Evolutionary conservation across 164 flowering plant genomes (phyloP), one percentile per base, ranked within the genome.

Genomic region (Chimonanthus salicifolius): DNA sequence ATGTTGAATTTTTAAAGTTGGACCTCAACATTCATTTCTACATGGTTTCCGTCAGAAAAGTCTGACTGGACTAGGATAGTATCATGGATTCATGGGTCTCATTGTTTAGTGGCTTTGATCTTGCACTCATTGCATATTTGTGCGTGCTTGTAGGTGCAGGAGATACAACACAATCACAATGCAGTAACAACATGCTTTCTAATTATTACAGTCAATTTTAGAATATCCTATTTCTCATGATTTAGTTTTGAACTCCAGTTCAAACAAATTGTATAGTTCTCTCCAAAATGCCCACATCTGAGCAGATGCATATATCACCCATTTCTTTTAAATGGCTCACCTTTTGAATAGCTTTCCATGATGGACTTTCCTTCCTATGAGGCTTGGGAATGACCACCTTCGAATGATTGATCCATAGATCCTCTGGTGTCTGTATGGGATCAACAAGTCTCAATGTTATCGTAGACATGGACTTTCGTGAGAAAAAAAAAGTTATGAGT

Each of bases 281-380:
- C 33, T 33, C 33, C 33, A 33, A 33, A 33, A 33, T 33, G 33
- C 33, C n/a, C 5, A 66, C 13, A 4, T 10, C 69, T 66, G 2
- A 15, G 11, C 49, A 11, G 49, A 66, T 66, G 69, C 47, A 63
- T 8, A 20, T 63, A 49, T 7, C 69, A 66, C 45, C 69, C 49
- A 66, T 11, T 54, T 54, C 60, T n/a, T 7, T n/a, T 10, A n/a
- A 13, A 54, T n/a, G 4, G 60, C 60, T 54, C 80, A 95, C 99
- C 98, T 95, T 87, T 79, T 87, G 88, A 70, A 95, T 87, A 54
- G 98, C 99, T 79, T 67, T 78, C 99, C 99, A 95, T 47, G 92
- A 75, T 43, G 90, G 73, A 70, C 84, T 85, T 21, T 92, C 91
- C 81, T 66, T 93, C 79, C 94, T 88, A 49, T 95, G 99, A 73